Base-by-base conservation (phyloP, 2,329 filamentous ascomycete species). In the Diplocarpon rosae region DNA sequence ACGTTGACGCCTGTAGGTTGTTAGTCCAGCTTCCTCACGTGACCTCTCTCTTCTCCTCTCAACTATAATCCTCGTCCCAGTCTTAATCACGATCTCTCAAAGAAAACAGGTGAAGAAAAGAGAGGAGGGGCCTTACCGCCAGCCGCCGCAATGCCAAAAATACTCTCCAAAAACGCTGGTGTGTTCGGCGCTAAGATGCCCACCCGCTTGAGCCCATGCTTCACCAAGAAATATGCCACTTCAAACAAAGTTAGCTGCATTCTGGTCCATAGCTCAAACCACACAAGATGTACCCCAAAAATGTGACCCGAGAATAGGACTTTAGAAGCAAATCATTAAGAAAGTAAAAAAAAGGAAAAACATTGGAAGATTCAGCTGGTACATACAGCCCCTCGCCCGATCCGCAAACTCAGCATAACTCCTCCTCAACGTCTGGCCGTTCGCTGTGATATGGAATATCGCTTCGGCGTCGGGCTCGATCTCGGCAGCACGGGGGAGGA, bases 171-270 rank as follows among this genome's bases (percentile, higher is more conserved):
- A 57, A 96, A 96, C 0, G 89, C 89, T 0, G 92, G 92, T 1
- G 92, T 98, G 62, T 98, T 98, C 2, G 92, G 85, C 8, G 80
- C 81, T 10, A 98, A 70, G 38, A 98, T 81, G 6, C 92, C 92
- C 5, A 96, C 83, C 48, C 85, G 75, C 57, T 78, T 82, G 58
- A 78, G 79, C 4, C 75, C 73, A 59, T 85, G 77, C 62, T 85
- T 85, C 55, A 76, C 75, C 45, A 98, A 62, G 62, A 83, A 96
- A 65, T 94, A 96, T 12, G 88, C 89, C 14, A 98, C 20, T 24
- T 24, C 20, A 24, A 4, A 24, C 7, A 3, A 24, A 24, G 20
- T 24, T 7, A 24, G 20, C 20, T 24, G 7, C 20, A 7, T 24
- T 24, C 20, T 24, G 20, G 20, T 3, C 20, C 4, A 24, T 24